phyloP scores from a whole-genome alignment of 2,329 filamentous ascomycete species.

The Talaromyces sp. region DNA sequence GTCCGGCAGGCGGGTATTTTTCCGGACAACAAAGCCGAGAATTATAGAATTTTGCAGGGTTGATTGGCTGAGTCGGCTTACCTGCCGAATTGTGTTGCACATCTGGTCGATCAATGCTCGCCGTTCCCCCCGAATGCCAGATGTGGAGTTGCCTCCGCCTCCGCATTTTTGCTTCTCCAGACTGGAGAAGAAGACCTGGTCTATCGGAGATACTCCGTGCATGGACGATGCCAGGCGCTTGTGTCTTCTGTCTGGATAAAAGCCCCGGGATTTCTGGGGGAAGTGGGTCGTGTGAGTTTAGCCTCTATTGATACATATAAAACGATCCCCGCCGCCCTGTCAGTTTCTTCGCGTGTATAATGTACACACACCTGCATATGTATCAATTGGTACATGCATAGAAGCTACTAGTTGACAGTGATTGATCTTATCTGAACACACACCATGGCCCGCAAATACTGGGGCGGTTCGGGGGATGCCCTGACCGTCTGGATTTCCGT shows the following conservation, averaged over 20 bases:
- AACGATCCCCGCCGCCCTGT: not conserved
- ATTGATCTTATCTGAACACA: too few relatives aligned
- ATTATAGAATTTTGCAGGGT: not conserved
- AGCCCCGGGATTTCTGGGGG: not conserved
- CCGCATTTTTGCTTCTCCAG: not conserved
- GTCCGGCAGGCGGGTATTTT: not conserved
- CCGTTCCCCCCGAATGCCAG: not conserved
- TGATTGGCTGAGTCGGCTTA: not conserved
- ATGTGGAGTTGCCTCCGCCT: not conserved
- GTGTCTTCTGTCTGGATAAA: not conserved
- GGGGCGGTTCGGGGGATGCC: constrained; percentile 46
- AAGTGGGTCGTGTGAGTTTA: not conserved
- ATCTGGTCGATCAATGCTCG: not conserved
- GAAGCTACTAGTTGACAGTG: too few relatives aligned
- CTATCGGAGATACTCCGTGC: not conserved
- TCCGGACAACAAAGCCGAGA: not conserved
- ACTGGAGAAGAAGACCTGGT: not conserved
- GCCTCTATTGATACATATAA: not conserved
- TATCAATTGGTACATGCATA: too few relatives aligned
- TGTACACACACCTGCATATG: too few relatives aligned
- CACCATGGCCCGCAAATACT: constrained; percentile 43
- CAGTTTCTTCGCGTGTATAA: not conserved
- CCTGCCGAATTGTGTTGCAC: not conserved
- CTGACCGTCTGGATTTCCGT: constrained; percentile 51
- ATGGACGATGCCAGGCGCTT: not conserved